A percentile compares a stretch with the other conserved stretches of the same genome.
These are phyloP conservation scores for Carpediemonas membranifera DNA, from an alignment of 78 protist genomes.

Conservation along the genomic window DNA sequence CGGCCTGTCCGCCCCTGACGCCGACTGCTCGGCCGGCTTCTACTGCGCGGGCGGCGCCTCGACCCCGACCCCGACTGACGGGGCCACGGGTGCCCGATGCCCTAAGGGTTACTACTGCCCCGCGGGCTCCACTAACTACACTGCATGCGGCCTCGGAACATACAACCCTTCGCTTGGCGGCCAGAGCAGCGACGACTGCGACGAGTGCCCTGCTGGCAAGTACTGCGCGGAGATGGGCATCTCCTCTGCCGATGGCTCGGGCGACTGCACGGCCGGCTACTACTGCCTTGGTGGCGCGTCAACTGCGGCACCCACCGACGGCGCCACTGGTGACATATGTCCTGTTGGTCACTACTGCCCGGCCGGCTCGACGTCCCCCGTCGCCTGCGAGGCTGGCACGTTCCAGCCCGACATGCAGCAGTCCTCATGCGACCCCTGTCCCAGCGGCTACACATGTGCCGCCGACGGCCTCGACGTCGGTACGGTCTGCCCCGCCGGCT, in stretches of 20 bases:
- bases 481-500: not conserved
- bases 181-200: not conserved
- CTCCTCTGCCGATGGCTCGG: not conserved
- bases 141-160: constrained; percentile 24
- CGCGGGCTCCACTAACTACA: not conserved
- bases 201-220: constrained; percentile 34
- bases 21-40: not conserved
- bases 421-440: no score
- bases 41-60: no score
- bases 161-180: not conserved
- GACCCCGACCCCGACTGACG: no score
- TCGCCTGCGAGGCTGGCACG: constrained; percentile 22
- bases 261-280: not conserved
- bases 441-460: no score
- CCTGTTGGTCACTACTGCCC: no score
- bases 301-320: not conserved
- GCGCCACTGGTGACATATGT: no score
- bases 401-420: no score
- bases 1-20: not conserved
- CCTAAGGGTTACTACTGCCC: not conserved
- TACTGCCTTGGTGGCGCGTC: not conserved
- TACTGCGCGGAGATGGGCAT: constrained; percentile 18
- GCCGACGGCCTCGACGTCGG: no score
- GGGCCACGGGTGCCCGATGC: not conserved
- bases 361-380: no score